Base-by-base conservation (phyloP, 139 green algal species). In the Micractinium conductrix region DNA sequence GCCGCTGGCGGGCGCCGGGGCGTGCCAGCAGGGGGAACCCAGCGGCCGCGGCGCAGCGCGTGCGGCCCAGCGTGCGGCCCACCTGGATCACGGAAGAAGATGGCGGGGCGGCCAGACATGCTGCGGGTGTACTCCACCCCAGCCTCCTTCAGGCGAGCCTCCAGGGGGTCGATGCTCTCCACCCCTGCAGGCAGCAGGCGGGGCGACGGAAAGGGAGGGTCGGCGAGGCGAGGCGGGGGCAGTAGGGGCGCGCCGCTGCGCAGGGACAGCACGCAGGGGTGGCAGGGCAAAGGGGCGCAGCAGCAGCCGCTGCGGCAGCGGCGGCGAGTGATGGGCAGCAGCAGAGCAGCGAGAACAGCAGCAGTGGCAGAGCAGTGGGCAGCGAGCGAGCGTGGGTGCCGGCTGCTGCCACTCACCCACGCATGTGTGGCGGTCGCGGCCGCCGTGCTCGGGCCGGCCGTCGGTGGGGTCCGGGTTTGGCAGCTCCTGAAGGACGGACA, bases 61-160 rank as follows among this genome's bases (percentile, higher is more conserved):
- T n/a, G n/a, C n/a, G n/a, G n/a, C n/a, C n/a, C n/a, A n/a, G n/a
- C n/a, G n/a, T n/a, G n/a, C n/a, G n/a, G 35, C 45, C 24, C 75
- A 81, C 55, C 93, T 26, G 94, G 96, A 83, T 98, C 96, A 22
- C 95, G 72, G 93, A 98, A 98, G 88, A 98, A 98, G 35, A 98
- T 89, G 1, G 96, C 96, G 0, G 92, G 86, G 1, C 95, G 72
- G 48, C 95, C 95, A 38, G 87, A 94, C 91, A 94, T 96, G 88
- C 73, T 92, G 42, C 83, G 88, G 16, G 95, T 98, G 90, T 92
- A 98, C 1, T 74, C 48, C 9, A 98, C 73, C 17, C 75, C 88
- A 6, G 79, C 82, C 48, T 85, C 65, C 53, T 96, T 89, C 44
- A 98, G 88, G 74, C 88, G 83, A 21, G 81, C 71, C 67, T 92